Evolutionary conservation across 2,329 filamentous ascomycete species (phyloP), one percentile per base, ranked within the genome.

Genomic region (Cladosporium sp.): DNA sequence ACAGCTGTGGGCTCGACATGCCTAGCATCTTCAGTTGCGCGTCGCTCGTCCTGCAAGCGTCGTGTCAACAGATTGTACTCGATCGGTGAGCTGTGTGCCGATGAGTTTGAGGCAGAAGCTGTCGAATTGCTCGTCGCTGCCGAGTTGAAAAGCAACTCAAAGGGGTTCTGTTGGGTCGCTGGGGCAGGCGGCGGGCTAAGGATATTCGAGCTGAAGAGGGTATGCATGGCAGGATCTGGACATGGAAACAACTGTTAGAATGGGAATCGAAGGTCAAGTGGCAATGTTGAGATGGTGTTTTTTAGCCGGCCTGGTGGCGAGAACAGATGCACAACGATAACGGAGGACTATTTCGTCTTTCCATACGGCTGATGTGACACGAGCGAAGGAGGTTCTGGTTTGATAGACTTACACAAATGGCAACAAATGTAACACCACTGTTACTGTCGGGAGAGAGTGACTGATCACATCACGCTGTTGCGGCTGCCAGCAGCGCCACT

Each of bases 131-230:
- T 31, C n/a, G 32, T 10, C 38, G 40, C n/a, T 11, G 38, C 32
- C 16, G 50, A 19, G 18, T 41, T 49, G 46, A 67, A 66, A 2
- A 56, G 52, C n/a, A 67, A 54, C 43, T 67, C 63, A 41, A 68
- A 65, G 0, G 63, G 63, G 49, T 67, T 63, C 9, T 31, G 41
- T 43, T 59, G 59, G n/a, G 61, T 55, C 31, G 38, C 55, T 10
- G 59, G 57, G n/a, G 57, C 56, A 7, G 63, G 61, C 31, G 58
- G 54, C 11, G 63, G 64, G 44, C 58, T 63, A 46, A 63, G 62
- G 33, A 68, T 68, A 53, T 66, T 63, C 56, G 63, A 59, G 32
- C 54, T 55, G 55, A 68, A 68, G 19, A 68, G 63, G 10, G 65
- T 68, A 56, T 61, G 64, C 65, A 68, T 66, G 32, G 45, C 60